Evolutionary conservation across 2,329 filamentous ascomycete species (phyloP).

Genomic region (Calycina marina): DNA sequence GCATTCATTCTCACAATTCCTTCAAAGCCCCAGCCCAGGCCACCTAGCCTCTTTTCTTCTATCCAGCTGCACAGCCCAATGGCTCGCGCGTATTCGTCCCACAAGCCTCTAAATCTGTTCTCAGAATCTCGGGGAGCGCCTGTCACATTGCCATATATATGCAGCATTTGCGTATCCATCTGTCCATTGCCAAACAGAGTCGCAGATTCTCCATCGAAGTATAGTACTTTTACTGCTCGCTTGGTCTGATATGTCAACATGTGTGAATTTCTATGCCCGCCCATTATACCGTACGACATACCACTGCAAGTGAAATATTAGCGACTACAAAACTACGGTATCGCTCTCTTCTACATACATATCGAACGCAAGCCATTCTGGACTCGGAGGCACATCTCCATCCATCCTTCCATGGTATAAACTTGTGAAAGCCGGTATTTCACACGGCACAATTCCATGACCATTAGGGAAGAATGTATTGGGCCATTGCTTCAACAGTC

Average conservation of each 20-base stretch:
- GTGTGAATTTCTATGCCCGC: constrained; percentile 27
- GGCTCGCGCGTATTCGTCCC: constrained; percentile 33
- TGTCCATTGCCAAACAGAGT: constrained; percentile 31
- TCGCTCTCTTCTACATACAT: constrained; percentile 18
- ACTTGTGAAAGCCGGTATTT: constrained; percentile 31
- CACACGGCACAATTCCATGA: constrained; percentile 31
- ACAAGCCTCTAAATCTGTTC: constrained; percentile 23
- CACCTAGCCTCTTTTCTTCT: constrained; percentile 25
- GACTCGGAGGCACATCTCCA: constrained; percentile 27
- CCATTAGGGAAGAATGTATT: constrained; percentile 37
- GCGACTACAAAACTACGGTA: no score
- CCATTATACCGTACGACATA: constrained; percentile 40
- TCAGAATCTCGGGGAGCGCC: constrained; percentile 18
- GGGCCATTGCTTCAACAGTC: constrained; percentile 33
- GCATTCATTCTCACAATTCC: constrained; percentile 36
- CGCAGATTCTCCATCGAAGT: constrained; percentile 36
- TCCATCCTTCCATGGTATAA: constrained; percentile 34
- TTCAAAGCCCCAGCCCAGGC: constrained; percentile 33
- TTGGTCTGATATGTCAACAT: constrained; percentile 35
- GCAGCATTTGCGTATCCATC: constrained; percentile 34
- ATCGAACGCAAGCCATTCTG: constrained; percentile 38
- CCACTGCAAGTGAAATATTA: constrained; percentile 20
- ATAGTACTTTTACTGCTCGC: constrained; percentile 28
- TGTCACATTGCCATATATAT: constrained; percentile 32
- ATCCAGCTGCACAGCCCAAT: constrained; percentile 33